Percentiles rank a stretch among this genome's conserved stretches.
Conservation (phyloP, 2,329 filamentous ascomycete species). For the Phyllosticta citriasiana region DNA sequence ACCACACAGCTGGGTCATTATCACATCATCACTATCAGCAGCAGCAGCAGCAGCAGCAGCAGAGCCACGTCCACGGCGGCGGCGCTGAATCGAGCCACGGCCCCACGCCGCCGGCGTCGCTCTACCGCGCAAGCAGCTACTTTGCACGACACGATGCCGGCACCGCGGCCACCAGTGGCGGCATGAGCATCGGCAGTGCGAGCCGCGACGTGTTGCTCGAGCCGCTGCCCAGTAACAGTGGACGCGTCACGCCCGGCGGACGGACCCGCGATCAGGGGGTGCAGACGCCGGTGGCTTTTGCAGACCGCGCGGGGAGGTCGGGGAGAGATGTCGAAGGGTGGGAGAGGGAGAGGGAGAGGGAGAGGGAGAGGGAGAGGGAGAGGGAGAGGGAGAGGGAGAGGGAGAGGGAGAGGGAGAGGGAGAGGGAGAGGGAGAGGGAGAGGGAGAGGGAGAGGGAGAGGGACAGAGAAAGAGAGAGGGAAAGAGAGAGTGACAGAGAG, state of each 20-base stretch:
- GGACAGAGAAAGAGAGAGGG: neutral
- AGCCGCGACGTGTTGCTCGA: neutral
- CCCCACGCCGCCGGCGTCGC: neutral
- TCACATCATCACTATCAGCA: neutral
- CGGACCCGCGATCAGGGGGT: neutral
- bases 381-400: neutral
- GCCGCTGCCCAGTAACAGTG: neutral
- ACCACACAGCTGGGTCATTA: neutral
- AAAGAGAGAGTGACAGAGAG: neutral
- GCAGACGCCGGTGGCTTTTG: neutral
- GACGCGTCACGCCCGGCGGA: neutral
- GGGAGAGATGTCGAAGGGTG: neutral
- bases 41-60: neutral
- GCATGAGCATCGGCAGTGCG: no score
- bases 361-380: neutral
- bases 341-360: neutral
- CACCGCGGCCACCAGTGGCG: no score
- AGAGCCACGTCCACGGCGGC: neutral
- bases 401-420: neutral
- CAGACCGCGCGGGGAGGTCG: neutral
- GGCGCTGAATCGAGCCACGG: neutral
- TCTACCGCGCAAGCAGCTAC: neutral
- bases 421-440: neutral
- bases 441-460: neutral
- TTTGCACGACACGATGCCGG: neutral